Base-by-base conservation (phyloP, 2,329 filamentous ascomycete genomes). In the Bipolaris cookei region DNA sequence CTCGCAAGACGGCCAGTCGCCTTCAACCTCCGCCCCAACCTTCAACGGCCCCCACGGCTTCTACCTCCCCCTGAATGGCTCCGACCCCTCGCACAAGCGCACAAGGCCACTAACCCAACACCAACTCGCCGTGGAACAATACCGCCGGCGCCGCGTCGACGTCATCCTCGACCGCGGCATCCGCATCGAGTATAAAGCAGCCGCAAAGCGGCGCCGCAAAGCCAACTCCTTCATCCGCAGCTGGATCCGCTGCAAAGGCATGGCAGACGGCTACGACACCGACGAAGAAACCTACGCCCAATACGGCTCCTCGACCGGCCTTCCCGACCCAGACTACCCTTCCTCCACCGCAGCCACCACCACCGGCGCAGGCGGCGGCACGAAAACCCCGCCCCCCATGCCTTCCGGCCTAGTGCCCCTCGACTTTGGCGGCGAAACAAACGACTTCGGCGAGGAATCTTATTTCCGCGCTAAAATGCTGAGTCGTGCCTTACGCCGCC, bases 151-250 rank as follows among this genome's bases (percentile, higher is more conserved):
- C 68, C 87, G 90, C 5, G 90, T 94, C n/a, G 89, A 92, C 68
- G 89, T 92, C 67, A 90, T 92, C 49, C 84, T 95, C 14, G 88
- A 91, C 64, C 86, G 88, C n/a, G 88, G 89, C 28, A 79, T 94
- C 32, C 86, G 89, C 46, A 83, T 82, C 62, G 81, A 86, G 49
- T 88, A 92, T 69, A 85, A 87, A 69, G 81, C 81, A 53, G 84
- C 87, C 11, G 85, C 86, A 44, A 87, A 87, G 65, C 70, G 78
- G 16, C 84, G 90, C 4, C 84, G 84, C 18, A 79, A 82, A 51
- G 86, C 92, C 56, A 89, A 90, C 11, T 82, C 86, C 7, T 83
- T 94, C 51, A 80, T 88, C 63, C 83, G 89, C 39, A 85, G 89
- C 1, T 86, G 87, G 76, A 84, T 83, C 54, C 84, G 91, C 20